Conservation (phyloP, 306 rosid species). For the Purshia tridentata region DNA sequence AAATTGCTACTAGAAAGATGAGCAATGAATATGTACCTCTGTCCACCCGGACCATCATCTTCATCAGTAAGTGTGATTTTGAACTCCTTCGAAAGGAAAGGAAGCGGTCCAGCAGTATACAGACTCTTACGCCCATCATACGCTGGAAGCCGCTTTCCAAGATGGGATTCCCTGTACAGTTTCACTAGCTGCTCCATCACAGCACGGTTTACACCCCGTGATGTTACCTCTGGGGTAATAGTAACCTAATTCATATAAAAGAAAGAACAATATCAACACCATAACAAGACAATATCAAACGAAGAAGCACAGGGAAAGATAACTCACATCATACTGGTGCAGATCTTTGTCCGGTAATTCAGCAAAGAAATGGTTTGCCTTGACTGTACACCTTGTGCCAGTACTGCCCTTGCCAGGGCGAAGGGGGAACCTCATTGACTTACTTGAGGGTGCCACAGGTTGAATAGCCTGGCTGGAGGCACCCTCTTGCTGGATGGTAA, state of each 20-base stretch:
- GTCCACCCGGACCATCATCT: conserved; percentile 83
- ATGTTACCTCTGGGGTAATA: conserved; percentile 81
- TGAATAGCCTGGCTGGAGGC: conserved; percentile 44
- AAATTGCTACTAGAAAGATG: not conserved
- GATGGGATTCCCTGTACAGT: conserved; percentile 66
- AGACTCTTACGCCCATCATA: conserved; percentile 97
- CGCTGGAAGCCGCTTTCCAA: conserved; percentile 84
- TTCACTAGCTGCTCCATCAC: conserved; percentile 78
- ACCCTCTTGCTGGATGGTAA: conserved; percentile 41
- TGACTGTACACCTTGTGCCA: conserved; percentile 67
- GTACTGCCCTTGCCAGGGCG: conserved; percentile 86
- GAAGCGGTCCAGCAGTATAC: conserved; percentile 93
- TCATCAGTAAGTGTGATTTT: conserved; percentile 71
- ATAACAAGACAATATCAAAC: not conserved
- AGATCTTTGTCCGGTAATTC: conserved; percentile 87
- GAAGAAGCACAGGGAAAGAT: not conserved
- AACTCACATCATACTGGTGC: conserved; percentile 94
- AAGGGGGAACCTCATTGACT: conserved; percentile 85
- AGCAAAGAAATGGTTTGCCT: conserved; percentile 93
- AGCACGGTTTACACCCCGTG: conserved; percentile 87
- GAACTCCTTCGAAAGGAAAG: conserved; percentile 71
- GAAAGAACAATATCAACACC: not conserved
- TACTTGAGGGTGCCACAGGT: conserved; percentile 59
- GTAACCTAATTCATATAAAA: conserved; percentile 55
- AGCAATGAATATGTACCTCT: conserved; percentile 39